These are phyloP conservation scores for Rhizoclosmatium globosum DNA, from an alignment of 192 early-diverging fungal species.

Conservation along the genomic window DNA sequence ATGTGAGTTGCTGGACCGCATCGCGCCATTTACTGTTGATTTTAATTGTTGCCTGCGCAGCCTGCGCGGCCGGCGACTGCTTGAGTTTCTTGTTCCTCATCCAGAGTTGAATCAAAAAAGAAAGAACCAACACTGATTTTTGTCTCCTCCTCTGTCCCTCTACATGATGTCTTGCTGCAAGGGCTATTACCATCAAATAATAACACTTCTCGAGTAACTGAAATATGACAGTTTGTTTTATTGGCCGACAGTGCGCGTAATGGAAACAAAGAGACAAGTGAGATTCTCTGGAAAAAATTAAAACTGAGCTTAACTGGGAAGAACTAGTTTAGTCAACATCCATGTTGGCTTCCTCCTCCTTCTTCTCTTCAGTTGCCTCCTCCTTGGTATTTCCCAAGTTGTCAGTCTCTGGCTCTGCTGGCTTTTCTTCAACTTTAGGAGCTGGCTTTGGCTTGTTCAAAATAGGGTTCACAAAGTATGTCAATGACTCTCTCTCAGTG, in stretches of 20 bases:
- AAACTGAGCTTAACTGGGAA: too few relatives aligned
- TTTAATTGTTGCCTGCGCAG: background rate
- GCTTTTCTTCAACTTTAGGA: constrained; percentile 59
- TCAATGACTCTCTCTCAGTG: constrained; percentile 73
- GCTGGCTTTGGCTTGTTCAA: constrained; percentile 92
- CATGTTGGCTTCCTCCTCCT: constrained; percentile 63
- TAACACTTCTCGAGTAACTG: too few relatives aligned
- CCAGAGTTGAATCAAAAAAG: background rate
- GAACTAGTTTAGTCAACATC: constrained; percentile 66
- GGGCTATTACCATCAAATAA: too few relatives aligned
- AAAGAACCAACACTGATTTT: background rate
- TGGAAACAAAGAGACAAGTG: too few relatives aligned
- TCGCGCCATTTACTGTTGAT: background rate
- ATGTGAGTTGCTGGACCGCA: background rate
- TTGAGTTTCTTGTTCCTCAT: background rate
- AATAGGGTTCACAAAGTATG: constrained; percentile 78
- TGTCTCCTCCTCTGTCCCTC: too few relatives aligned
- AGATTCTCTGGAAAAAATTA: too few relatives aligned
- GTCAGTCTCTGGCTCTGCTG: constrained; percentile 46
- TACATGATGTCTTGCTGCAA: too few relatives aligned
- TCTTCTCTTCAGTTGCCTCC: constrained; percentile 46
- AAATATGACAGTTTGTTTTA: too few relatives aligned
- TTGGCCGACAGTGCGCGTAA: too few relatives aligned
- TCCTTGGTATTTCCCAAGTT: constrained; percentile 42
- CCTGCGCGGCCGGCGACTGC: background rate